Conservation (phyloP, 208 protist genomes). For the Acanthamoeba triangularis region DNA sequence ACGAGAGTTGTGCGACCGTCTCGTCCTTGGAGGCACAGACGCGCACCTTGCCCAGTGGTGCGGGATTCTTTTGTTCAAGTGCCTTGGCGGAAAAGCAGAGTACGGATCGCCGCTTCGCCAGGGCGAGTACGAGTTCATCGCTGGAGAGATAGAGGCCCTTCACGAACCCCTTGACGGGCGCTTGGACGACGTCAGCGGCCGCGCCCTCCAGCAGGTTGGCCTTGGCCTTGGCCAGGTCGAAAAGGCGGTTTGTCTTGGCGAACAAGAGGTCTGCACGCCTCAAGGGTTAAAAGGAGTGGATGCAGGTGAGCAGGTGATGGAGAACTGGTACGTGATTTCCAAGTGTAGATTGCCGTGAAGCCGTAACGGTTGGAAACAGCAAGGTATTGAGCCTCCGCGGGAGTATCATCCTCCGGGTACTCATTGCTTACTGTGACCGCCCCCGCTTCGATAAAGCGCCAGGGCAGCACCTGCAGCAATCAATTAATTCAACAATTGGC, state of each 20-base stretch:
- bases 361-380: conserved; percentile 8
- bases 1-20: neutral
- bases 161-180: conserved; percentile 14
- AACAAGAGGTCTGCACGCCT: neutral
- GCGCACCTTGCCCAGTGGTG: conserved; percentile 43
- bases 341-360: conserved; percentile 22
- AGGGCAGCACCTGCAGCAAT: conserved; percentile 8
- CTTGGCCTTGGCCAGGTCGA: neutral
- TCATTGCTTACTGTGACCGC: neutral
- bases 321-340: neutral
- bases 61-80: neutral
- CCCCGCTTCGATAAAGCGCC: conserved; percentile 43
- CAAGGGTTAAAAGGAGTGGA: neutral
- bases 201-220: neutral
- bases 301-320: neutral
- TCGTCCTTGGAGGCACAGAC: conserved; percentile 36
- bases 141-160: conserved; percentile 1
- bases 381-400: conserved; percentile 14
- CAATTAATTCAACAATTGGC: too few species aligned
- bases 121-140: neutral
- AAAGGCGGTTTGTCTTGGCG: neutral
- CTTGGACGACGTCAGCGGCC: neutral
- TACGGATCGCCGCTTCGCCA: conserved; percentile 15
- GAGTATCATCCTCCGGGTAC: conserved; percentile 7
- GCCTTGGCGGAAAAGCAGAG: conserved; percentile 46